phyloP scores from a whole-genome alignment of 2,329 filamentous ascomycete species.

The Ophiosphaerella herpotricha region DNA sequence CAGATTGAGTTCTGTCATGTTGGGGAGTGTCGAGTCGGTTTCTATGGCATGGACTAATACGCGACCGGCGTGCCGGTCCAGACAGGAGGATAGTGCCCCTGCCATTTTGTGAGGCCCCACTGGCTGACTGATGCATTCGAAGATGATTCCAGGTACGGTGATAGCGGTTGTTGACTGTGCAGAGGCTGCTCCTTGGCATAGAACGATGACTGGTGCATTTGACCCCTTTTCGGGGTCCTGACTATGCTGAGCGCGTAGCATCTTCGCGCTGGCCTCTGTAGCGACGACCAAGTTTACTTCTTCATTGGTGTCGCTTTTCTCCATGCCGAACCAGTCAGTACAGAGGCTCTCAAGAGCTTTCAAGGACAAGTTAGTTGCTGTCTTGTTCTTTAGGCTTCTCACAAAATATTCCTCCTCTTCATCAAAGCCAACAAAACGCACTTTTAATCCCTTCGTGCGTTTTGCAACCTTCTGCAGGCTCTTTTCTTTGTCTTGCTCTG shows the following conservation, averaged over 20 bases:
- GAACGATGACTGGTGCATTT: conserved; percentile 37
- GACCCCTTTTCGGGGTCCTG: conserved; percentile 19
- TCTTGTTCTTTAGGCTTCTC: conserved; percentile 39
- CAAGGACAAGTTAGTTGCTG: conserved; percentile 31
- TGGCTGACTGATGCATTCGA: conserved; percentile 44
- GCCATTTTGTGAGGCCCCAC: conserved; percentile 47
- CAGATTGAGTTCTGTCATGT: conserved; percentile 29
- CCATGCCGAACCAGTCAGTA: conserved; percentile 44
- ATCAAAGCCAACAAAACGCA: conserved; percentile 42
- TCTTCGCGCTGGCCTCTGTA: conserved; percentile 38
- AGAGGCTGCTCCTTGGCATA: conserved; percentile 42
- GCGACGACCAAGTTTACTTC: conserved; percentile 37
- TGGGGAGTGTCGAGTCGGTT: conserved; percentile 16
- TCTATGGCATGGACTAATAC: conserved; percentile 12
- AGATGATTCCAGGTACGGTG: conserved; percentile 39
- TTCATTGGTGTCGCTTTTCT: conserved; percentile 17
- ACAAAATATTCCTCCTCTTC: conserved; percentile 38
- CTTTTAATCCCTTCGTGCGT: conserved; percentile 36
- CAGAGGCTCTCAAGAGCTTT: conserved; percentile 41
- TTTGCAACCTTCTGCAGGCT: conserved; percentile 28
- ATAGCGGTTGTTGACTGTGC: conserved; percentile 42
- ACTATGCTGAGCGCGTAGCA: conserved; percentile 32
- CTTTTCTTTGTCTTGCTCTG: conserved; percentile 29
- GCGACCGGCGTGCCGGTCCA: conserved; percentile 36
- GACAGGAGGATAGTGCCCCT: conserved; percentile 40